phyloP scores from a whole-genome alignment of 345 rosid genomes.

The Murraya paniculata region DNA sequence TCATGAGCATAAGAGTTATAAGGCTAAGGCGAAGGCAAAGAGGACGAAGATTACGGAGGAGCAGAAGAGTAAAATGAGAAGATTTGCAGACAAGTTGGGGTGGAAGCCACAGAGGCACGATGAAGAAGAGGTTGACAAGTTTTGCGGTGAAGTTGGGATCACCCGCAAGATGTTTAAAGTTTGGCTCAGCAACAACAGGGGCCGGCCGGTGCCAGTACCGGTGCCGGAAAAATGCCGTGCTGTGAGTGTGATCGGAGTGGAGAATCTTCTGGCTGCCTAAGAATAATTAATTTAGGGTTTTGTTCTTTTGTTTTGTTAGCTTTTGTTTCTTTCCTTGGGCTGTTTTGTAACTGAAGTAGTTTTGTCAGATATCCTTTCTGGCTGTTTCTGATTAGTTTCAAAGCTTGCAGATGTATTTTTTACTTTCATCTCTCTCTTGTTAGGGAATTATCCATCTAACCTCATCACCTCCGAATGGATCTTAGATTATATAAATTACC shows the following conservation, averaged over 20 bases:
- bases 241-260: neutral
- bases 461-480: too few species aligned
- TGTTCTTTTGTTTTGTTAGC: neutral
- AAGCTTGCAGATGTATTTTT: too few species aligned
- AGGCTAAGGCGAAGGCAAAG: neutral
- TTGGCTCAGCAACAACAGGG: constrained; percentile 14
- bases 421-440: too few species aligned
- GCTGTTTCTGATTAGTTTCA: too few species aligned
- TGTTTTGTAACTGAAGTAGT: neutral
- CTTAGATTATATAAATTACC: too few species aligned
- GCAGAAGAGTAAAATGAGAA: constrained; percentile 12
- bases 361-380: neutral
- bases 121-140: constrained; percentile 8
- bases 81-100: constrained; percentile 7
- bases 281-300: neutral
- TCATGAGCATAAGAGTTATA: neutral
- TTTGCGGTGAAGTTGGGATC: constrained; percentile 18
- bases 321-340: neutral
- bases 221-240: neutral
- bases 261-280: neutral
- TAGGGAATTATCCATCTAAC: too few species aligned
- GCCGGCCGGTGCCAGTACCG: neutral
- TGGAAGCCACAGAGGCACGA: constrained; percentile 14
- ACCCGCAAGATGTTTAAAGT: constrained; percentile 6
- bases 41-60: constrained; percentile 1